phyloP scores from a whole-genome alignment of 2,329 filamentous ascomycete genomes.

The Calonectria hongkongensis region DNA sequence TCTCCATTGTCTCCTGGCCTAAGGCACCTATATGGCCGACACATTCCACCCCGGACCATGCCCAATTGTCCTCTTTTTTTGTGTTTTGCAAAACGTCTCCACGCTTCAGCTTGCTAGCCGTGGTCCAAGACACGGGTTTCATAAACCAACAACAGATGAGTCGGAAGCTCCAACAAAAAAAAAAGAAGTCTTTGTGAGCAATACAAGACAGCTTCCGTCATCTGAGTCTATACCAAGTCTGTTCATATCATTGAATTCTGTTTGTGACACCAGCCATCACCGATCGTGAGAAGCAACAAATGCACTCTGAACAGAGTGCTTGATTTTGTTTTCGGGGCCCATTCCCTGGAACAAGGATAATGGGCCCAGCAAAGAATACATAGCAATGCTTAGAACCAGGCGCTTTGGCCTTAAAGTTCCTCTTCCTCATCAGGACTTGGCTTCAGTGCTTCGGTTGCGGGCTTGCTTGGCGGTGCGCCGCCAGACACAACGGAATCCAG shows the following conservation, averaged over 20 bases:
- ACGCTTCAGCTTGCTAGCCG: conserved; percentile 32
- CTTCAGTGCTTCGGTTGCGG: conserved; percentile 48
- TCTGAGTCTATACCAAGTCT: conserved; percentile 47
- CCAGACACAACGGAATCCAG: conserved; percentile 57
- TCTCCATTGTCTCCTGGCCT: conserved; percentile 39
- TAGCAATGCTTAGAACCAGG: conserved; percentile 22
- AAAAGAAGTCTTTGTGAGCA: conserved; percentile 24
- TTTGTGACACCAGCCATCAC: conserved; percentile 39
- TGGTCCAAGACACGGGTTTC: conserved; percentile 29
- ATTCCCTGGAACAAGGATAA: conserved; percentile 3
- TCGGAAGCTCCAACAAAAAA: not conserved
- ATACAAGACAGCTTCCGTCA: conserved; percentile 32
- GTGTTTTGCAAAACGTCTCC: conserved; percentile 37
- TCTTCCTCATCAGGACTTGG: conserved; percentile 61
- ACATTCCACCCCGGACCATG: conserved; percentile 39
- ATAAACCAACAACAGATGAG: conserved; percentile 30
- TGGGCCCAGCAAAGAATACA: conserved; percentile 7
- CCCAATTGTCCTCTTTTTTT: conserved; percentile 43
- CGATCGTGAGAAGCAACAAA: conserved; percentile 5
- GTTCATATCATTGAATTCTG: conserved; percentile 40
- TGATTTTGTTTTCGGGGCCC: not conserved
- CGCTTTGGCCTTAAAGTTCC: conserved; percentile 58
- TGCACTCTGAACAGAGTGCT: not conserved
- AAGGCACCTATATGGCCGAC: conserved; percentile 36
- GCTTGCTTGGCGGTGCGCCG: conserved; percentile 47